phyloP scores from a whole-genome alignment of 208 protist genomes.

The Trypanosoma brucei region DNA sequence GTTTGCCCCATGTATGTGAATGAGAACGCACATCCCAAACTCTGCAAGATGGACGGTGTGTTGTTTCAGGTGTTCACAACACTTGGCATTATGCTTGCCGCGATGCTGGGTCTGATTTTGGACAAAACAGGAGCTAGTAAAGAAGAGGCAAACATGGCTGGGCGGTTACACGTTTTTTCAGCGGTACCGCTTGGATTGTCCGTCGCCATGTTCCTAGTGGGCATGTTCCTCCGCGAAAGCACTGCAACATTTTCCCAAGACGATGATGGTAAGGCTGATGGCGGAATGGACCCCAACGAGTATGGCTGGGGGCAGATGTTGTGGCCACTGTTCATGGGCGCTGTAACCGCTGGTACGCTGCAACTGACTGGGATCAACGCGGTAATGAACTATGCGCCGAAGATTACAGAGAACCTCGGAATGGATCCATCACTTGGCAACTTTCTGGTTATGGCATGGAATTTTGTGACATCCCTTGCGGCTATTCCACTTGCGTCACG shows the following conservation, averaged over 20 bases:
- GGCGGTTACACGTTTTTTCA: constrained; percentile 67
- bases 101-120: constrained; percentile 50
- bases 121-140: constrained; percentile 40
- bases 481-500: constrained; percentile 51
- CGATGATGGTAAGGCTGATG: constrained; percentile 15
- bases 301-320: constrained; percentile 50
- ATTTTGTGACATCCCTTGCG: constrained; percentile 75
- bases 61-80: constrained; percentile 81
- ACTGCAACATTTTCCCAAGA: constrained; percentile 9
- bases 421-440: constrained; percentile 67
- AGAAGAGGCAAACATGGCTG: constrained; percentile 38
- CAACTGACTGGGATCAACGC: constrained; percentile 87
- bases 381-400: constrained; percentile 84
- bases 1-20: constrained; percentile 71
- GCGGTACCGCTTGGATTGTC: constrained; percentile 59
- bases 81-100: constrained; percentile 79
- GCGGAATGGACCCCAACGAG: constrained; percentile 34
- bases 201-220: constrained; percentile 36
- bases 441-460: constrained; percentile 82
- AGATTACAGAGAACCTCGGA: constrained; percentile 62
- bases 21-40: constrained; percentile 59
- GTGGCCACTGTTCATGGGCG: constrained; percentile 34
- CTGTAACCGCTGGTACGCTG: constrained; percentile 48
- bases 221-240: constrained; percentile 27
- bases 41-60: constrained; percentile 48